phyloP scores from a whole-genome alignment of 1,284 basidiomycete species.

The Ustilago crameri region DNA sequence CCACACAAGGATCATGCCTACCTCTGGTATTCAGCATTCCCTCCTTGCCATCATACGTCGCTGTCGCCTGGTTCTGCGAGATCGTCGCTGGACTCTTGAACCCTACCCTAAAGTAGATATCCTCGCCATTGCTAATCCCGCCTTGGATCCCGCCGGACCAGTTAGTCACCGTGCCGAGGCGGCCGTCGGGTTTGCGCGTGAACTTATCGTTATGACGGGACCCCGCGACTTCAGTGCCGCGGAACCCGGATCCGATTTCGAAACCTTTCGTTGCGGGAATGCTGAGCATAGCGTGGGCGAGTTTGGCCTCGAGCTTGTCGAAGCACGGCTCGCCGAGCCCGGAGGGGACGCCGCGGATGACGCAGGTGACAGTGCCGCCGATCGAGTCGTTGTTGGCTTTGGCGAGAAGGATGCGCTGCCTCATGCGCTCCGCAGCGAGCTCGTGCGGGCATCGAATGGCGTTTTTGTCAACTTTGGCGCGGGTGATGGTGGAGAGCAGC shows the following conservation, averaged over 20 bases:
- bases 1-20: conserved; percentile 96
- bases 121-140: conserved; percentile 96
- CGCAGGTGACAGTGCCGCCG: conserved; percentile 95
- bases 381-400: conserved; percentile 93
- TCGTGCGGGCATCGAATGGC: conserved; percentile 89
- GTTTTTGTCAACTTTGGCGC: conserved; percentile 88
- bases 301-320: conserved; percentile 96
- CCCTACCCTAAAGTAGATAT: conserved; percentile 95
- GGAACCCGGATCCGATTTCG: conserved; percentile 97
- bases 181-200: conserved; percentile 76
- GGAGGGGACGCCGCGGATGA: conserved; percentile 87
- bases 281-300: conserved; percentile 97
- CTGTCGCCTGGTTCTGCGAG: conserved; percentile 88
- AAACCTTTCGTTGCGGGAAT: conserved; percentile 99
- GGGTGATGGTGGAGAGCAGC: conserved; percentile 82
- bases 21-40: conserved; percentile 90
- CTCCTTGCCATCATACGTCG: conserved; percentile 88
- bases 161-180: conserved; percentile 86
- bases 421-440: conserved; percentile 89
- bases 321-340: conserved; percentile 98
- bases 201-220: conserved; percentile 94
- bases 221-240: conserved; percentile 93
- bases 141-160: conserved; percentile 98
- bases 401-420: conserved; percentile 90
- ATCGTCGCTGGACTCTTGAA: conserved; percentile 99